Conservation (phyloP, 306 rosid genomes). For the Geum urbanum region DNA sequence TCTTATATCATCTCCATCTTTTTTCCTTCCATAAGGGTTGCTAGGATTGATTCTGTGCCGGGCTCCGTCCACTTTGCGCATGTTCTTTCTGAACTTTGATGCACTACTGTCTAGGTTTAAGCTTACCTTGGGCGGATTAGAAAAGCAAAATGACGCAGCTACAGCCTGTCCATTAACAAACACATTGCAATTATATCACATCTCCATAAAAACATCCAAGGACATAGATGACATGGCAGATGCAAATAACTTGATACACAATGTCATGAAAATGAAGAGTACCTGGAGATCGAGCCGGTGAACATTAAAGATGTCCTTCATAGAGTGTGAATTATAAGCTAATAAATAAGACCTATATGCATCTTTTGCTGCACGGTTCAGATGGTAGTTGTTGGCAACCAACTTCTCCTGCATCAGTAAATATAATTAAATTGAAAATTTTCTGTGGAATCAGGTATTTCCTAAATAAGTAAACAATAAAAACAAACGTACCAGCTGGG, state of each 20-base stretch:
- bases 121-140: slow-evolving; percentile 81
- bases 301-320: slow-evolving; percentile 88
- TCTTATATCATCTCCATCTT: slow-evolving; percentile 28
- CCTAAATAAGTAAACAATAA: slow-evolving; percentile 10
- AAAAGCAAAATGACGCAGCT: slow-evolving; percentile 76
- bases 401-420: slow-evolving; percentile 68
- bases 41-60: slow-evolving; percentile 56
- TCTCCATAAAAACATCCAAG: neutral
- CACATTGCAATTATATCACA: neutral
- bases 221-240: neutral
- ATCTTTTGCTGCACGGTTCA: slow-evolving; percentile 72
- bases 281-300: slow-evolving; percentile 90
- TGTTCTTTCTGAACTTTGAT: slow-evolving; percentile 64
- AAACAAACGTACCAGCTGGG: slow-evolving; percentile 63
- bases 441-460: neutral
- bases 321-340: slow-evolving; percentile 86
- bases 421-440: slow-evolving; percentile 9
- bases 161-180: slow-evolving; percentile 54
- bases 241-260: too few species aligned
- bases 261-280: neutral
- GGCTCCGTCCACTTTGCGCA: slow-evolving; percentile 47
- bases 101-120: slow-evolving; percentile 76
- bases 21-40: slow-evolving; percentile 65
- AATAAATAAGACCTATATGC: slow-evolving; percentile 81
- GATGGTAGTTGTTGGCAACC: slow-evolving; percentile 63